phyloP scores from a whole-genome alignment of 495 filamentous ascomycete species.

The Hypomontagnella monticulosa region DNA sequence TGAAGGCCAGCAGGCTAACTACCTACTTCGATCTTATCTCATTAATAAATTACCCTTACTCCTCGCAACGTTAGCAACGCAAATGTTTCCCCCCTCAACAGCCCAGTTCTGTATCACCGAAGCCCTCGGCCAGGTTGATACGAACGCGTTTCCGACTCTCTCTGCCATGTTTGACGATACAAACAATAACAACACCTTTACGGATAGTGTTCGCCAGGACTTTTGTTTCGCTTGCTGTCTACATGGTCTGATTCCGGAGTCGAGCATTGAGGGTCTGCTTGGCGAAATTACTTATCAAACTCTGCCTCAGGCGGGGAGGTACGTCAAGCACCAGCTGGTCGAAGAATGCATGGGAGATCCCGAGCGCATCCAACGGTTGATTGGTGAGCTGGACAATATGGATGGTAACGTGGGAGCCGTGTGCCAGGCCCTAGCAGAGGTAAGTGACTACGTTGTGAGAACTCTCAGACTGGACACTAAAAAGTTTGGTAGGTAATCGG shows the following conservation, averaged over 20 bases:
- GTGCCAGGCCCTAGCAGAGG: conserved; percentile 82
- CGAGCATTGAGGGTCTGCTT: conserved; percentile 79
- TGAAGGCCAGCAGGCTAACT: conserved; percentile 74
- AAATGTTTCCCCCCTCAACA: conserved; percentile 70
- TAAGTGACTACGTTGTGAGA: conserved; percentile 43
- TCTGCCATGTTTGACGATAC: conserved; percentile 81
- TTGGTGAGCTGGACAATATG: conserved; percentile 86
- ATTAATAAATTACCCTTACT: conserved; percentile 92
- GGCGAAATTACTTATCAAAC: conserved; percentile 88
- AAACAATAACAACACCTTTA: conserved; percentile 71
- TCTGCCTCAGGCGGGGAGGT: conserved; percentile 76
- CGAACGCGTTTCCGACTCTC: conserved; percentile 80
- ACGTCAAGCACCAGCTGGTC: conserved; percentile 79
- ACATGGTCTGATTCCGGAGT: conserved; percentile 80
- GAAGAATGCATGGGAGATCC: conserved; percentile 76
- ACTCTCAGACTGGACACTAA: conserved; percentile 4
- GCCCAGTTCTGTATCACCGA: conserved; percentile 82
- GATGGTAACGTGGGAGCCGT: conserved; percentile 95
- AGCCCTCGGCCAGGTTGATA: conserved; percentile 78
- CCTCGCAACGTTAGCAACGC: conserved; percentile 68
- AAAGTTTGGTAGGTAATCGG: conserved; percentile 70
- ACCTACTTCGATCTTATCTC: conserved; percentile 87
- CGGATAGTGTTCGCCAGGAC: conserved; percentile 88
- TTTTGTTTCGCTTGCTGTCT: conserved; percentile 92
- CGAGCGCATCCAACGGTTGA: conserved; percentile 75